Base-by-base conservation (phyloP, 2,329 filamentous ascomycete genomes). In the Sporothrix phasma region DNA sequence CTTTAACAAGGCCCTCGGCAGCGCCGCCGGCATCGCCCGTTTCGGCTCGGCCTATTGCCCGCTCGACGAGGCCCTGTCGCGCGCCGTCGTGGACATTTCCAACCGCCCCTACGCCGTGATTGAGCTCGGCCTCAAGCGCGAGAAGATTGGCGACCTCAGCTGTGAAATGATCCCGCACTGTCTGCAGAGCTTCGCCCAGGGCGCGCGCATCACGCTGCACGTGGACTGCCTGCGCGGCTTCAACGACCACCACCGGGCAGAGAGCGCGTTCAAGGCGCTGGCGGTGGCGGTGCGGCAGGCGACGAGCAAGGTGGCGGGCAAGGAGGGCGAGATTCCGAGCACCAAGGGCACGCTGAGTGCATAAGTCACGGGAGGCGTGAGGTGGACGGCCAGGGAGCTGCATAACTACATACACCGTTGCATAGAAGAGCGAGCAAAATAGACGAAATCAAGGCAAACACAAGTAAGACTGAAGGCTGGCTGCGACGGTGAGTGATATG, bases 101-200 rank as follows among this genome's bases (percentile, higher is more conserved):
- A 96, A 96, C 77, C 88, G 94, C 0, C 93, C 94, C 1, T 97
- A 86, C 78, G 83, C 83, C 68, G 90, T 97, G 19, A 83, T 94
- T 63, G 86, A 96, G 64, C 80, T 97, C 13, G 92, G 90, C 11
- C 84, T 97, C 67, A 87, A 84, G 80, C 85, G 94, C 67, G 94
- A 97, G 80, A 95, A 90, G 82, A 90, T 99, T 72, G 94, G 94
- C 64, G 90, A 94, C 73, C 79, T 99, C 69, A 93, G 88, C 79
- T 89, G 86, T 71, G 93, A 99, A 82, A 99, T 99, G 94, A 86
- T 99, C 47, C 92, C 93, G 53, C 94, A 99, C 80, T 96, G 92
- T 70, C 76, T 99, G 73, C 86, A 96, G 80, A 94, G 89, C 78
- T 99, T 97, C 77, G 92, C 93, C 47, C 89, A 95, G 79, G 90